These are phyloP conservation scores for Lanmaoa pseudosensibilis DNA, from an alignment of 768 basidiomycete species.

Conservation along the genomic window DNA sequence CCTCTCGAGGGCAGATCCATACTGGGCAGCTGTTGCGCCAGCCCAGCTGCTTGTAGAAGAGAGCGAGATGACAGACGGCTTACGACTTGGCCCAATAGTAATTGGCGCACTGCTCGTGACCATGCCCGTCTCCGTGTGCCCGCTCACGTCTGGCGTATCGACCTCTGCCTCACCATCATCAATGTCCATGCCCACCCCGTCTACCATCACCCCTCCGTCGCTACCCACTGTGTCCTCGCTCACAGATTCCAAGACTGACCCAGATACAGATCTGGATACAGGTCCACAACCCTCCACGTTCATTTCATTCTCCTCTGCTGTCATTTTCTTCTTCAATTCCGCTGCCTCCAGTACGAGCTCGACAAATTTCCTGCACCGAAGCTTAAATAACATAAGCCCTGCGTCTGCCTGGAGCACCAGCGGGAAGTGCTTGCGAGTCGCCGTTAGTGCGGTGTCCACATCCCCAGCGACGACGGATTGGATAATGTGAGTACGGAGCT, in stretches of 20 bases:
- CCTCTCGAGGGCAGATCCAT: conserved; percentile 58
- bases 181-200: conserved; percentile 61
- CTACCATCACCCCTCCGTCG: conserved; percentile 45
- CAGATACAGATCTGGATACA: conserved; percentile 27
- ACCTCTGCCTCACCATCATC: conserved; percentile 38
- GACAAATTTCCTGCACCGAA: conserved; percentile 83
- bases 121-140: conserved; percentile 12
- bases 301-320: conserved; percentile 38
- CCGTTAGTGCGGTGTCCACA: conserved; percentile 63
- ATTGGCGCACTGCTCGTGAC: conserved; percentile 29
- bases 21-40: conserved; percentile 36
- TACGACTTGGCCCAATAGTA: conserved; percentile 30
- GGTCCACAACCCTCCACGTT: conserved; percentile 28
- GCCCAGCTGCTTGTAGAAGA: conserved; percentile 26
- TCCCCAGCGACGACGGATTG: conserved; percentile 67
- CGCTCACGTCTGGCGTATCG: conserved; percentile 9
- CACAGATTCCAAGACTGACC: conserved; percentile 27
- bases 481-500: conserved; percentile 68
- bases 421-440: conserved; percentile 58
- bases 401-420: conserved; percentile 64
- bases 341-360: conserved; percentile 75
- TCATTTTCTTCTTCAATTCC: conserved; percentile 65
- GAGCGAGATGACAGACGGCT: conserved; percentile 29
- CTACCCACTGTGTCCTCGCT: conserved; percentile 36
- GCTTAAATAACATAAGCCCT: conserved; percentile 74